Evolutionary conservation across 768 basidiomycete genomes (phyloP).

Genomic region (Baorangia bicolor): DNA sequence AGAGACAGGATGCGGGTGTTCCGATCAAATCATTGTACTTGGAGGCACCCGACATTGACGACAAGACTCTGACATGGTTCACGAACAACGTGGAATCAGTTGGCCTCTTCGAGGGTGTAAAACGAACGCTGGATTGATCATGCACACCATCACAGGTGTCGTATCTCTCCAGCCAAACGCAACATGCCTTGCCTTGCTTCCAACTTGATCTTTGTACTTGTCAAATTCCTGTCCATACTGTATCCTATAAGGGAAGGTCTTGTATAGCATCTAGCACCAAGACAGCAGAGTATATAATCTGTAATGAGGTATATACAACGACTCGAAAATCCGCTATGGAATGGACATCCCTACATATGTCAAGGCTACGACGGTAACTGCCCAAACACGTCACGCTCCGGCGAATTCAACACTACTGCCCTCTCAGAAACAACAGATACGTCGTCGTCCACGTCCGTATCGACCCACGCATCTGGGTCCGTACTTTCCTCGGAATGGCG

Average conservation of each 20-base stretch:
- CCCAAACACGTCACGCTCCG: slow-evolving; percentile 13
- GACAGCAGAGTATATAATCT: background rate
- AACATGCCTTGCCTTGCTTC: too few relatives aligned
- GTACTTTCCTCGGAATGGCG: slow-evolving; percentile 9
- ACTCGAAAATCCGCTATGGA: background rate
- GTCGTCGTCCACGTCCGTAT: slow-evolving; percentile 37
- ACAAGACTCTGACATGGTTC: too few relatives aligned
- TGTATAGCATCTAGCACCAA: background rate
- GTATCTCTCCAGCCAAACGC: too few relatives aligned
- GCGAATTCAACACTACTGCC: slow-evolving; percentile 8
- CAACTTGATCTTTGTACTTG: too few relatives aligned
- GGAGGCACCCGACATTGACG: too few relatives aligned
- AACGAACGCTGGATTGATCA: too few relatives aligned
- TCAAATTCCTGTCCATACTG: background rate
- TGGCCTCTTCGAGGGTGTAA: too few relatives aligned
- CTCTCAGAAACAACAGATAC: slow-evolving; percentile 16
- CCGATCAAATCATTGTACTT: too few relatives aligned
- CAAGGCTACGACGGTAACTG: background rate
- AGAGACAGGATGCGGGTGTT: too few relatives aligned
- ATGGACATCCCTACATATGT: background rate
- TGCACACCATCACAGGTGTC: too few relatives aligned
- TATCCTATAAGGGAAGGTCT: background rate
- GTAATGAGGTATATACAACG: background rate
- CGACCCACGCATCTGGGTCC: slow-evolving; percentile 37
- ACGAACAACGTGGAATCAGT: too few relatives aligned